Percentiles rank a stretch among this genome's conserved stretches.
Conservation (phyloP, 306 rosid genomes). For the Quercus suber region DNA sequence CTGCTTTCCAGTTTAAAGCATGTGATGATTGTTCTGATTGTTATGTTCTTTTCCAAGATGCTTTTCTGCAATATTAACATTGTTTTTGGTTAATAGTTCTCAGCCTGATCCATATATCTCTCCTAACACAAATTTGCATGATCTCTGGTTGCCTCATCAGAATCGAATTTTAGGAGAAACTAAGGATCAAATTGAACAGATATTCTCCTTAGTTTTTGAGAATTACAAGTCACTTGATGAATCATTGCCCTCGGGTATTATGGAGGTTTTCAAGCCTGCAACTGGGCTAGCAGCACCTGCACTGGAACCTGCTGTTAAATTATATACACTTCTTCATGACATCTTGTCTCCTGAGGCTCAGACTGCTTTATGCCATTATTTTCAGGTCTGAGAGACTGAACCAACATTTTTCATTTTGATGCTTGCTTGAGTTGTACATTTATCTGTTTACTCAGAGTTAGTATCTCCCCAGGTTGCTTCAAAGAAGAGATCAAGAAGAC, state of each 20-base stretch:
- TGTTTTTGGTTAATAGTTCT: slow-evolving; percentile 7
- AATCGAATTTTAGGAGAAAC: slow-evolving; percentile 95
- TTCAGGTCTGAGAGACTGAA: slow-evolving; percentile 66
- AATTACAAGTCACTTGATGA: slow-evolving; percentile 95
- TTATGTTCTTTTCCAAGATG: slow-evolving; percentile 10
- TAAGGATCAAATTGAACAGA: slow-evolving; percentile 85
- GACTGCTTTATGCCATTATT: slow-evolving; percentile 82
- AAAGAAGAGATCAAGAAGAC: slow-evolving; percentile 85
- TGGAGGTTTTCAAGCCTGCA: slow-evolving; percentile 72
- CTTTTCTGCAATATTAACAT: slow-evolving; percentile 7
- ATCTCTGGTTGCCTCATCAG: slow-evolving; percentile 37
- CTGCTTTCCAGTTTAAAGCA: not conserved
- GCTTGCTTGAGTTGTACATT: slow-evolving; percentile 14
- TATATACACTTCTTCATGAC: slow-evolving; percentile 88
- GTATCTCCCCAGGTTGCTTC: slow-evolving; percentile 72
- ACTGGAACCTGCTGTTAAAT: slow-evolving; percentile 87
- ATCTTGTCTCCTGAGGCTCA: slow-evolving; percentile 95
- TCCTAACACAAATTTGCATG: slow-evolving; percentile 27
- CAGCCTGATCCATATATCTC: slow-evolving; percentile 2
- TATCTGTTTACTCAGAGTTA: slow-evolving; percentile 26
- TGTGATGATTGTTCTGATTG: not conserved
- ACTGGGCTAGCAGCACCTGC: slow-evolving; percentile 83
- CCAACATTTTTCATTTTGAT: slow-evolving; percentile 3
- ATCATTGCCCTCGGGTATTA: slow-evolving; percentile 67
- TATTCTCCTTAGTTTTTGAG: slow-evolving; percentile 71